These are phyloP conservation scores for Hura crepitans DNA, from an alignment of 441 rosid species.

Conservation along the genomic window DNA sequence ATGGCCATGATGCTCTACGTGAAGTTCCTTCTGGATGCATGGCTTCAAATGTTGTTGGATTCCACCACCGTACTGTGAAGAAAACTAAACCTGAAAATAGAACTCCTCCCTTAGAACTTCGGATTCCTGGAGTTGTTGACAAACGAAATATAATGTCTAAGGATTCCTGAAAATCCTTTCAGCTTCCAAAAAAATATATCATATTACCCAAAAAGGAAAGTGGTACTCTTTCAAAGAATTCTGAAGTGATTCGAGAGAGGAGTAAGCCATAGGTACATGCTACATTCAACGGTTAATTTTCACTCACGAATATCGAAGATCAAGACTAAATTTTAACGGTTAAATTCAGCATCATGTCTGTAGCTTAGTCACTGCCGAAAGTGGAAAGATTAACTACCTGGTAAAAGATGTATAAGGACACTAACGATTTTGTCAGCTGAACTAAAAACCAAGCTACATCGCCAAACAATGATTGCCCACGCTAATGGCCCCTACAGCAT, in stretches of 20 bases:
- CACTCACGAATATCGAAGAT: no score
- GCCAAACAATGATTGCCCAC: conserved; percentile 96
- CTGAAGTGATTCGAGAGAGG: not conserved
- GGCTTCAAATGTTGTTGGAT: conserved; percentile 80
- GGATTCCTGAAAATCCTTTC: not conserved
- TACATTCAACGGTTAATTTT: no score
- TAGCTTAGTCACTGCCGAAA: no score
- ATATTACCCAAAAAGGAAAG: not conserved
- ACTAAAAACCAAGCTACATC: conserved; percentile 95
- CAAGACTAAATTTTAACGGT: no score
- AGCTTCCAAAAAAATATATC: not conserved
- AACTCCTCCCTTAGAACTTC: conserved; percentile 19
- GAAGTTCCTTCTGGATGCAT: conserved; percentile 81
- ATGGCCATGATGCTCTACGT: conserved; percentile 74
- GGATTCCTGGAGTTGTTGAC: not conserved
- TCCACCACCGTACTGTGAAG: conserved; percentile 98
- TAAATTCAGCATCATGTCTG: no score
- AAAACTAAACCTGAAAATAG: conserved; percentile 68
- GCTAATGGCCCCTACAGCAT: conserved; percentile 83
- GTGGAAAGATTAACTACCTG: conserved; percentile 68
- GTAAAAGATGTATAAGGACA: conserved; percentile 93
- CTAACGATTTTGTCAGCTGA: conserved; percentile 87
- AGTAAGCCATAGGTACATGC: no score
- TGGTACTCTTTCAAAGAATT: not conserved
- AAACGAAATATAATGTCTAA: conserved; percentile 1